A percentile compares a stretch with the other conserved stretches of the same genome.
These are phyloP conservation scores for Vaccinium myrtillus DNA, from an alignment of 148 eudicot genomes.

Conservation along the genomic window DNA sequence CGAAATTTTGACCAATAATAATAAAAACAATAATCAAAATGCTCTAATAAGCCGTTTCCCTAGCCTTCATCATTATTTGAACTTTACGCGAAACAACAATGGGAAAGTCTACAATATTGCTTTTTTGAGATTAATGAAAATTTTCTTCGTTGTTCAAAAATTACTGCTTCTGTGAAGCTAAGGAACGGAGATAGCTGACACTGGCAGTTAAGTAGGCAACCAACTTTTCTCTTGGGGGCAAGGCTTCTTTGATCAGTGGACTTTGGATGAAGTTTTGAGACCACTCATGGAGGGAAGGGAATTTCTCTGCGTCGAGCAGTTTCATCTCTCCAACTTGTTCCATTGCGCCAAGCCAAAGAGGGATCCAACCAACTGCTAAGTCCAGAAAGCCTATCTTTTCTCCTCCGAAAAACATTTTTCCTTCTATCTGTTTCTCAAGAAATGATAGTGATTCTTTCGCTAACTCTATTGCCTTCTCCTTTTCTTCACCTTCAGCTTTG, in stretches of 20 bases:
- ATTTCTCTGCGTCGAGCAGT: constrained; percentile 17
- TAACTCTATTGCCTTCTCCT: constrained; percentile 11
- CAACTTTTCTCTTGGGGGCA: constrained; percentile 21
- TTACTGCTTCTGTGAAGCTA: constrained; percentile 17
- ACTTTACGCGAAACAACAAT: no score
- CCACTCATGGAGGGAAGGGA: constrained; percentile 32
- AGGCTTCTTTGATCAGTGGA: constrained; percentile 22
- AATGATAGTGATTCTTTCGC: constrained; percentile 12
- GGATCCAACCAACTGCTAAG: constrained; percentile 31
- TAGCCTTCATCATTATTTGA: no score
- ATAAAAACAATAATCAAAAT: no score
- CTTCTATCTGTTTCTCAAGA: constrained; percentile 28
- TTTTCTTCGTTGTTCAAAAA: neutral
- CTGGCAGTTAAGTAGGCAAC: constrained; percentile 16
- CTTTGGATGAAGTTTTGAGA: constrained; percentile 21
- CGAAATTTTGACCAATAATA: no score
- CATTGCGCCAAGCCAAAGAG: constrained; percentile 24
- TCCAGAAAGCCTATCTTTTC: constrained; percentile 30
- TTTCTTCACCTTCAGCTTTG: constrained; percentile 21
- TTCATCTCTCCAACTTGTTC: constrained; percentile 29
- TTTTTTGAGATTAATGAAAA: neutral
- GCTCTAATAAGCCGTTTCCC: no score
- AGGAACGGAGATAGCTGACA: constrained; percentile 26
- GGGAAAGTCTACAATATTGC: no score
- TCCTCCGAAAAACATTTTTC: constrained; percentile 26